Conservation (phyloP, 768 basidiomycete species). For the Podaxis sp. region DNA sequence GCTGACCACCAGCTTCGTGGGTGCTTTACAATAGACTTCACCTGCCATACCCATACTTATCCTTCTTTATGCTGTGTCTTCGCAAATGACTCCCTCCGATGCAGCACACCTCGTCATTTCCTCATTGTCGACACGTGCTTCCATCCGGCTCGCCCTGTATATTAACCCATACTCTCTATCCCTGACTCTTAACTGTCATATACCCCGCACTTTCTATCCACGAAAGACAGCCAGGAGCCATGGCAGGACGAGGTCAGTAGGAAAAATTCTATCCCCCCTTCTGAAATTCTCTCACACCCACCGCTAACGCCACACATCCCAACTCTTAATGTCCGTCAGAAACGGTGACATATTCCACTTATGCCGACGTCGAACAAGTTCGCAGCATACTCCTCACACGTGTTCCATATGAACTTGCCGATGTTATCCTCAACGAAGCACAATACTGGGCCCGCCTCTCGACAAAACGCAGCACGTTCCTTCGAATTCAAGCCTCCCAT, state of each 20-base stretch:
- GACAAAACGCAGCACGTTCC: conserved; percentile 8
- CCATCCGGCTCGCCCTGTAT: not conserved
- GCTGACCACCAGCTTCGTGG: too few relatives aligned
- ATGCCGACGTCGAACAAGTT: conserved; percentile 11
- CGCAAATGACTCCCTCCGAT: not conserved
- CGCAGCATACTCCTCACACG: conserved; percentile 8
- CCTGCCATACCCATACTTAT: not conserved
- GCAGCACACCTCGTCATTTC: not conserved
- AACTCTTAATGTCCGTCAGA: not conserved
- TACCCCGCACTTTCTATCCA: not conserved
- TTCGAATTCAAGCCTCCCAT: conserved; percentile 1
- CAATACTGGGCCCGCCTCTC: conserved; percentile 21
- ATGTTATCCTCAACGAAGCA: conserved; percentile 20
- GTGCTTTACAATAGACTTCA: too few relatives aligned
- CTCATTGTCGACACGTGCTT: conserved; percentile 9
- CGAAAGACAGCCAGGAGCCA: not conserved
- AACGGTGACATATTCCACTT: not conserved
- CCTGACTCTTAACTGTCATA: not conserved
- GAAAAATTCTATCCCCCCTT: not conserved
- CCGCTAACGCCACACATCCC: not conserved
- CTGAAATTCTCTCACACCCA: not conserved
- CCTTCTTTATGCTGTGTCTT: not conserved
- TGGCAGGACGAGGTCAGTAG: not conserved
- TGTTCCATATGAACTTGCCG: conserved; percentile 20
- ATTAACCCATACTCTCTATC: not conserved